Evolutionary conservation across 768 basidiomycete species (phyloP).

Genomic region (Sistotremastrum niveocremeum): DNA sequence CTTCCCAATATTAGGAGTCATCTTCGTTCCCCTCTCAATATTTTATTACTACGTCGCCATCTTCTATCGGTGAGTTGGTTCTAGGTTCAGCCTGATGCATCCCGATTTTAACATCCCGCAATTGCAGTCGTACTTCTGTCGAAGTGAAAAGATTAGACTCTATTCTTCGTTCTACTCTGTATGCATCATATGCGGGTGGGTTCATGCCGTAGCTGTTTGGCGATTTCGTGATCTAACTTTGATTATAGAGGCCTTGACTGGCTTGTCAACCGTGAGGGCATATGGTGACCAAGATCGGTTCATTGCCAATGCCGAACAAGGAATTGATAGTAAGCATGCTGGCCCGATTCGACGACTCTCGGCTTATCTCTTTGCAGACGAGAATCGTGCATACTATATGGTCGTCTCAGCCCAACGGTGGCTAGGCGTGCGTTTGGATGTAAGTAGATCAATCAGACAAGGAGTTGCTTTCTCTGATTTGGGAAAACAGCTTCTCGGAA

Average conservation of each 20-base stretch:
- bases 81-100: not conserved
- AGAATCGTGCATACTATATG: slow-evolving; percentile 54
- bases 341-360: no score
- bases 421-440: slow-evolving; percentile 48
- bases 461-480: no score
- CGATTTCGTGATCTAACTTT: not conserved
- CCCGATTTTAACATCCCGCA: not conserved
- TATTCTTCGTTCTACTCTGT: slow-evolving; percentile 42
- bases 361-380: slow-evolving; percentile 7
- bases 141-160: slow-evolving; percentile 56
- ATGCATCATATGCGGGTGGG: slow-evolving; percentile 43
- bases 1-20: slow-evolving; percentile 52
- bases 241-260: slow-evolving; percentile 42
- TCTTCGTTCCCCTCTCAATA: slow-evolving; percentile 39
- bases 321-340: slow-evolving; percentile 26
- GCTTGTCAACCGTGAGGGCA: slow-evolving; percentile 48
- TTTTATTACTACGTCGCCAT: slow-evolving; percentile 39
- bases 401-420: slow-evolving; percentile 53
- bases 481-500: slow-evolving; percentile 31
- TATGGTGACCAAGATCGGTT: slow-evolving; percentile 43
- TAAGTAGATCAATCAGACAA: no score
- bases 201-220: not conserved
- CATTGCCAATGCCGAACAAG: slow-evolving; percentile 34
- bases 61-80: slow-evolving; percentile 32
- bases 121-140: slow-evolving; percentile 32